phyloP scores from a whole-genome alignment of 495 filamentous ascomycete species.

The Neurospora sp. region DNA sequence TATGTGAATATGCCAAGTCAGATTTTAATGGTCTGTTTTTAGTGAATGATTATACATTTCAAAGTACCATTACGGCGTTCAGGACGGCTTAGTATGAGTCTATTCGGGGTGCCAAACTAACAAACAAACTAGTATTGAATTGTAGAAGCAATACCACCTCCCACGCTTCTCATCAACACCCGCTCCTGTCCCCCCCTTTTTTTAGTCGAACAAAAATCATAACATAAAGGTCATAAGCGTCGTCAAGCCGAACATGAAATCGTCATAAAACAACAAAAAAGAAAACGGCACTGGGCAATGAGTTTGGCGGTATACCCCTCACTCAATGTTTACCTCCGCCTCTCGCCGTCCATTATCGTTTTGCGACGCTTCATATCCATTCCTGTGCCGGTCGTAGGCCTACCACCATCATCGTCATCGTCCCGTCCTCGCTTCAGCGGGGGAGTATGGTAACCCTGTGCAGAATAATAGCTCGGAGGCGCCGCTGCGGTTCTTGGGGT shows the following conservation, averaged over 20 bases:
- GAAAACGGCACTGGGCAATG: neutral
- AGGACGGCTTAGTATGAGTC: no score
- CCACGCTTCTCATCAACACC: neutral
- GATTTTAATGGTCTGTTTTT: no score
- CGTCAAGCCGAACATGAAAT: conserved; percentile 10
- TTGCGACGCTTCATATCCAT: conserved; percentile 74
- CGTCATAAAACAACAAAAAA: conserved; percentile 5
- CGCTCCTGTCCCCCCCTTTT: conserved; percentile 10
- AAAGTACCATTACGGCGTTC: no score
- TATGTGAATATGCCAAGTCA: no score
- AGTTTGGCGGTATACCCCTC: neutral
- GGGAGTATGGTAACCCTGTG: conserved; percentile 65
- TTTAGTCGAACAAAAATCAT: conserved; percentile 26
- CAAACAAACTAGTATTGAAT: no score
- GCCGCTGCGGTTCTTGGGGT: conserved; percentile 69
- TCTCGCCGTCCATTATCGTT: conserved; percentile 49
- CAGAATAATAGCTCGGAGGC: conserved; percentile 62
- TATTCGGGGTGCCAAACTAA: no score
- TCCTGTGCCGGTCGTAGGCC: conserved; percentile 50
- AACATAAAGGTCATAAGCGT: conserved; percentile 25
- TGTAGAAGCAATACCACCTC: conserved; percentile 17
- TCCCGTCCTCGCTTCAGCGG: conserved; percentile 81
- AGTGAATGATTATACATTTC: no score
- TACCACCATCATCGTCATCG: conserved; percentile 60
- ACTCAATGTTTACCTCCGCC: conserved; percentile 18